phyloP scores from a whole-genome alignment of 495 filamentous ascomycete species.

The Penicillium salamii region DNA sequence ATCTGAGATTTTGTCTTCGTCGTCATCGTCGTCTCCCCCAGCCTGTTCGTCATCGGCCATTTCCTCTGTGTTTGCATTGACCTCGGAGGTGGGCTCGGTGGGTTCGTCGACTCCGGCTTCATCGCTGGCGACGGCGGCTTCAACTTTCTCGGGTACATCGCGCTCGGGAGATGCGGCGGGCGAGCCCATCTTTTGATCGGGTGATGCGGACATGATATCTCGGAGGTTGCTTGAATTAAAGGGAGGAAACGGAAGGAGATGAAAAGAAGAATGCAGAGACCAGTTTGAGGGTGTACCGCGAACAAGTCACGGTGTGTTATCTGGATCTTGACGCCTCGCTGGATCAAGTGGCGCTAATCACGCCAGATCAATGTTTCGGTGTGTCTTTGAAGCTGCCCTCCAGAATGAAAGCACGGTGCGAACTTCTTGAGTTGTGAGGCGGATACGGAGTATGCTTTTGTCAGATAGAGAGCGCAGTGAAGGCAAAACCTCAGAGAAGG shows the following conservation, averaged over 20 bases:
- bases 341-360: neutral
- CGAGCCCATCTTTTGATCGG: slow-evolving; percentile 27
- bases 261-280: neutral
- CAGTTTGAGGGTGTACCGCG: slow-evolving; percentile 2
- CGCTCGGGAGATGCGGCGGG: slow-evolving; percentile 21
- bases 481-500: slow-evolving; percentile 21
- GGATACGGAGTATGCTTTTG: neutral
- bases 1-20: slow-evolving; percentile 58
- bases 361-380: neutral
- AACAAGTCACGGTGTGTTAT: slow-evolving; percentile 17
- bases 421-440: neutral
- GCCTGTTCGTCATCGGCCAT: slow-evolving; percentile 13
- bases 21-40: slow-evolving; percentile 18
- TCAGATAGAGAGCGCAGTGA: slow-evolving; percentile 8
- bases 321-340: slow-evolving; percentile 11
- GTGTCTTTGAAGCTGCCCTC: neutral
- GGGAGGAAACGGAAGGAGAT: neutral
- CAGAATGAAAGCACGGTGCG: neutral
- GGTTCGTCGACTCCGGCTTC: slow-evolving; percentile 22
- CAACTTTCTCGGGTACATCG: slow-evolving; percentile 22
- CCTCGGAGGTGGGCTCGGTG: slow-evolving; percentile 13
- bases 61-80: slow-evolving; percentile 5
- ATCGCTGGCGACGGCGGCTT: slow-evolving; percentile 23
- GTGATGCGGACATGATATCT: slow-evolving; percentile 47
- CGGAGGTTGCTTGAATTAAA: neutral